Evolutionary conservation across 2,329 filamentous ascomycete genomes (phyloP).

Genomic region (Diaporthe caulivora): DNA sequence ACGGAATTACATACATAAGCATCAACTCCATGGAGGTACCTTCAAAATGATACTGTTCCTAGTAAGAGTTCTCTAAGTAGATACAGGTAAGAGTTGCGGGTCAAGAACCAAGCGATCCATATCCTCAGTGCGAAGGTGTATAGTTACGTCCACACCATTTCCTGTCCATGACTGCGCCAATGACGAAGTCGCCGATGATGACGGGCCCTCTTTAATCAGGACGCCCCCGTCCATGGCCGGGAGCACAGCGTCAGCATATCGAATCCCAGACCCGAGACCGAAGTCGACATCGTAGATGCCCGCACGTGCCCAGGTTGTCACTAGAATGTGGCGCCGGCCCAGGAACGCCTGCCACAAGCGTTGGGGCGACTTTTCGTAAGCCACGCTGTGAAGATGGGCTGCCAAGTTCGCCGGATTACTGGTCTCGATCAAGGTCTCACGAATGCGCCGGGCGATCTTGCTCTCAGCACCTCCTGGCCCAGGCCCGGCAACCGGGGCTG

Average conservation of each 20-base stretch:
- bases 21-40: not conserved
- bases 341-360: conserved; percentile 9
- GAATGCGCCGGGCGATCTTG: conserved; percentile 1
- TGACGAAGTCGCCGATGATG: not conserved
- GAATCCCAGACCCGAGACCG: not conserved
- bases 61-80: not conserved
- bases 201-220: not conserved
- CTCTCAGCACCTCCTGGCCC: not conserved
- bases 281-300: conserved; percentile 13
- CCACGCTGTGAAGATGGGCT: conserved; percentile 13
- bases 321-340: conserved; percentile 1
- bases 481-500: not conserved
- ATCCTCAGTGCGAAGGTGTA: not conserved
- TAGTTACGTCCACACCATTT: not conserved
- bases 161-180: not conserved
- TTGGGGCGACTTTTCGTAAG: conserved; percentile 4
- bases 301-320: conserved; percentile 1
- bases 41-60: not conserved
- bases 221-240: not conserved
- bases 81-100: not conserved
- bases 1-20: not conserved
- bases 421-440: not conserved
- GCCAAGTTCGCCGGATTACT: not conserved
- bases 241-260: conserved; percentile 4
- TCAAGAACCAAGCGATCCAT: not conserved